These are phyloP conservation scores for Plenodomus lindquistii DNA, from an alignment of 2,329 filamentous ascomycete genomes.

Conservation along the genomic window DNA sequence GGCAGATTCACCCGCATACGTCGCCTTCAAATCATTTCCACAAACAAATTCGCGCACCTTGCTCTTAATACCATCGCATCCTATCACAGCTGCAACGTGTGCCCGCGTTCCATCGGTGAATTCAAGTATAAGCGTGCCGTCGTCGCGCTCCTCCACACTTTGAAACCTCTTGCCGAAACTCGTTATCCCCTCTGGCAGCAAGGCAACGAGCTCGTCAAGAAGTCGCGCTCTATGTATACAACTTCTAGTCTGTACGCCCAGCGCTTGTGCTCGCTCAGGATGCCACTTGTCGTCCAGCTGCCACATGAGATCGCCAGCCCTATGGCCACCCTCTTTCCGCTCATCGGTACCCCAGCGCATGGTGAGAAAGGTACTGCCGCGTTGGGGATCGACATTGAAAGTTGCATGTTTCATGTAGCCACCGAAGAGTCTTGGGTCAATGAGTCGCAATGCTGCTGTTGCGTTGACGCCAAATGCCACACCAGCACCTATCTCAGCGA, in stretches of 20 bases:
- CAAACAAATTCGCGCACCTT: constrained; percentile 56
- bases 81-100: constrained; percentile 55
- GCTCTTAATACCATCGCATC: constrained; percentile 67
- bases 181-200: constrained; percentile 20
- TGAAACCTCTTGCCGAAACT: constrained; percentile 26
- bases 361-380: constrained; percentile 16
- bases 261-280: constrained; percentile 2
- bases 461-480: constrained; percentile 34
- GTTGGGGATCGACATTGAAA: constrained; percentile 19
- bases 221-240: constrained; percentile 30
- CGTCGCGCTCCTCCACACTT: constrained; percentile 12
- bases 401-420: constrained; percentile 33
- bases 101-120: constrained; percentile 52
- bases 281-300: constrained; percentile 16
- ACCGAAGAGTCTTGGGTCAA: constrained; percentile 22
- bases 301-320: constrained; percentile 22
- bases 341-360: constrained; percentile 23
- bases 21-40: constrained; percentile 50
- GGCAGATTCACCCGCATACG: constrained; percentile 61
- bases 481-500: constrained; percentile 35
- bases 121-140: constrained; percentile 21
- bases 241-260: constrained; percentile 18
- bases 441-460: constrained; percentile 24
- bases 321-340: constrained; percentile 7
- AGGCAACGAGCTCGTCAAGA: constrained; percentile 23